Percentiles rank a stretch among this genome's conserved stretches.
phyloP scores from a whole-genome alignment of 345 rosid genomes.

The Salix dunnii region DNA sequence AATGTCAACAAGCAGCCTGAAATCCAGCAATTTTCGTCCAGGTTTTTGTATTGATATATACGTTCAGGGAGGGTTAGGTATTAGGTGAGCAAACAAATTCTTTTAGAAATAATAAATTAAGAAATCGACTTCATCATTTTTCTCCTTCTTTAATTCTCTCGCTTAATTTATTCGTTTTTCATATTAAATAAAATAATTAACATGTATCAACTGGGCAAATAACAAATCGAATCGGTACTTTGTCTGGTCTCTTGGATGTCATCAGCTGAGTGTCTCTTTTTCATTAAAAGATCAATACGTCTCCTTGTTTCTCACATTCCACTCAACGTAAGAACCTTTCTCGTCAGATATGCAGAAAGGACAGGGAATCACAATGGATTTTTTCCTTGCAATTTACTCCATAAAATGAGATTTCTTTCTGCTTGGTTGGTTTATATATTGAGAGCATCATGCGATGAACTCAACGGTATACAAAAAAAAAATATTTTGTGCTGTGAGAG shows the following conservation, averaged over 20 bases:
- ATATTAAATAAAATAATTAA: slow-evolving; percentile 13
- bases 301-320: slow-evolving; percentile 10
- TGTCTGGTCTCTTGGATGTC: slow-evolving; percentile 34
- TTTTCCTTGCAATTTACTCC: background rate
- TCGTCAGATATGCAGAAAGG: background rate
- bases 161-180: background rate
- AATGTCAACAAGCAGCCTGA: slow-evolving; percentile 26
- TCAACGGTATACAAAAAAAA: background rate
- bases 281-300: background rate
- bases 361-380: background rate
- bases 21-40: slow-evolving; percentile 14
- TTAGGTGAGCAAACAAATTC: slow-evolving; percentile 41
- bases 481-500: background rate
- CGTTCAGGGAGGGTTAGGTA: slow-evolving; percentile 35
- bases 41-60: background rate
- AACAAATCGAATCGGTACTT: slow-evolving; percentile 12
- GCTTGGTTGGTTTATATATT: background rate
- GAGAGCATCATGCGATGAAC: background rate
- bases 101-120: slow-evolving; percentile 6
- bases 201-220: background rate
- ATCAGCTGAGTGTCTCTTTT: slow-evolving; percentile 25
- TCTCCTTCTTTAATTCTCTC: background rate
- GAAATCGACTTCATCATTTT: background rate
- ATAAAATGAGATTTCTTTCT: too few species aligned
- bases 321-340: background rate